Evolutionary conservation across 495 filamentous ascomycete species (phyloP), one percentile per base, ranked within the genome.

Genomic region (Annulohypoxylon moriforme): DNA sequence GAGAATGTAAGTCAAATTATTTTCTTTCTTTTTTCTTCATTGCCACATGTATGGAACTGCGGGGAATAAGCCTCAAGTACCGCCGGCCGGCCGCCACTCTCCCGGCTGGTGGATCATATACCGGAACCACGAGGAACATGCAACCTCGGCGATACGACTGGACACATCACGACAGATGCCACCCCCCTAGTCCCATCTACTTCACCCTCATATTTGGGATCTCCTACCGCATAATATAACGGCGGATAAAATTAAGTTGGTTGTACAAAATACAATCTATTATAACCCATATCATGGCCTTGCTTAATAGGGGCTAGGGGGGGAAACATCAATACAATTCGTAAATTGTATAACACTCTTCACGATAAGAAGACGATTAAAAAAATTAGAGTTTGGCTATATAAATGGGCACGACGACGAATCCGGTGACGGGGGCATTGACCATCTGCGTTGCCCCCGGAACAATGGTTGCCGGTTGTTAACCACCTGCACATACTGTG

Each of bases 1-100:
- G 94, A 97, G 79, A 89, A 90, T 84, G 94, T 94, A 81, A 82
- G 91, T 89, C 55, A 44, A 20, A 61, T 58, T 49, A 62, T 77
- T 71, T 68, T 57, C 61, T 53, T 76, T 70, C 61, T 10, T 57
- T 60, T 70, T 76, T 60, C 67, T 68, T 33, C 8, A 25, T 53
- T 44, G 13, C 44, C 16, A 36, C n/a, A 49, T 33, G 52, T 29
- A 34, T 3, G 53, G 25, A 11, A 29, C 6, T 62, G 58, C 4
- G 20, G 53, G 55, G 34, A 36, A 34, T 63, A 47, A 63, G 40
- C 59, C 27, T 53, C 24, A 7, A 44, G 66, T 52, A 20, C 52
- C 29, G 29, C 29, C 1, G 13, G 29, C 14, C 20, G 27, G 14
- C 29, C 13, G 50, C n/a, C 46, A 27, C 14, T 10, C 2, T 25